phyloP scores from a whole-genome alignment of 2,329 filamentous ascomycete genomes.

The Exophiala sp. region DNA sequence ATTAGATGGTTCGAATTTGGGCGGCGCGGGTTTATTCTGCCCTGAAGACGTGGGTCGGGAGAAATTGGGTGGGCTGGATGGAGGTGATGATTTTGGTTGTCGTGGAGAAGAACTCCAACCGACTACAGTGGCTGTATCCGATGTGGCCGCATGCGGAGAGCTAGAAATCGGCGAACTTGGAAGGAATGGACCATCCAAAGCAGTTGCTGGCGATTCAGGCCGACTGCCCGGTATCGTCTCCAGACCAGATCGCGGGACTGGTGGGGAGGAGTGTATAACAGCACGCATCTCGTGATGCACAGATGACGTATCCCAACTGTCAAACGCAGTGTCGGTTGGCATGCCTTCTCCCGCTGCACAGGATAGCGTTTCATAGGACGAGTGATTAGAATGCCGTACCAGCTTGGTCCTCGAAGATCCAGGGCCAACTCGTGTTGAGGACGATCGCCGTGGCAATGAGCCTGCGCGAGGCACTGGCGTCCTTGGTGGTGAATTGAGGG shows the following conservation, averaged over 20 bases:
- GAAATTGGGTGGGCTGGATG: conserved; percentile 30
- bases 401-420: conserved; percentile 21
- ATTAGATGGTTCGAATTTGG: conserved; percentile 12
- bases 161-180: conserved; percentile 21
- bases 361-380: conserved; percentile 22
- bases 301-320: conserved; percentile 28
- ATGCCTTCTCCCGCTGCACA: conserved; percentile 24
- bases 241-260: conserved; percentile 20
- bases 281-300: conserved; percentile 27
- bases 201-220: conserved; percentile 27
- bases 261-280: conserved; percentile 27
- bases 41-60: conserved; percentile 27
- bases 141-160: conserved; percentile 21
- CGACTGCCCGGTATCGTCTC: conserved; percentile 29
- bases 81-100: conserved; percentile 24
- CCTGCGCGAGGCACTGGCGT: conserved; percentile 23
- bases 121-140: conserved; percentile 13
- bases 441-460: conserved; percentile 18
- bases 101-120: conserved; percentile 24
- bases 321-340: conserved; percentile 25
- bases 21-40: conserved; percentile 12
- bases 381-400: conserved; percentile 23
- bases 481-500: conserved; percentile 25
- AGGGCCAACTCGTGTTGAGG: conserved; percentile 19
- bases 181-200: conserved; percentile 26